Percentiles rank a stretch among this genome's conserved stretches.
These are phyloP conservation scores for Buxus sempervirens DNA, from an alignment of 164 flowering plant genomes.

Conservation along the genomic window DNA sequence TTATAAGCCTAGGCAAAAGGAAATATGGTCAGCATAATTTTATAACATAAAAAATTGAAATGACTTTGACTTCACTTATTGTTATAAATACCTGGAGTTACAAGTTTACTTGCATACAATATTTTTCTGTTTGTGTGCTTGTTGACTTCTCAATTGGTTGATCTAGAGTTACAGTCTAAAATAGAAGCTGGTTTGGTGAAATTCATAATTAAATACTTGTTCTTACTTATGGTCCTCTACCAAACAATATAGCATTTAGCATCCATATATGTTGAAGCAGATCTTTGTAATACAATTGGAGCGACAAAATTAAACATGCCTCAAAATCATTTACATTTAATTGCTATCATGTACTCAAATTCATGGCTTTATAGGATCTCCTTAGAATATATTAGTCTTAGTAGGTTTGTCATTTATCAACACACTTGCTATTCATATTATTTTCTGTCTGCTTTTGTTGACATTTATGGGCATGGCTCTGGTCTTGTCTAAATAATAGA, in stretches of 20 bases:
- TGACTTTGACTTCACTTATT: not conserved
- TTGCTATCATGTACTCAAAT: not conserved
- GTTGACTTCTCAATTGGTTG: no score
- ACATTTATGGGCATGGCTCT: no score
- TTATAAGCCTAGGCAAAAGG: not conserved
- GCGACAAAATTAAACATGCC: not conserved
- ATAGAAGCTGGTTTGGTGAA: no score
- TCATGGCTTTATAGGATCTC: not conserved
- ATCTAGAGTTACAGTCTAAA: no score
- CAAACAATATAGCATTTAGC: not conserved
- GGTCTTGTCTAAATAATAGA: not conserved
- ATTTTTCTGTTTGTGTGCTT: no score
- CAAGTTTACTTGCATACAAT: no score
- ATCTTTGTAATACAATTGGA: not conserved
- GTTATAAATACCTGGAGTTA: no score
- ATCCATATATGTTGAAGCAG: not conserved
- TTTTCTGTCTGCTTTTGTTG: not conserved
- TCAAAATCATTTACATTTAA: no score
- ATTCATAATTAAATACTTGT: no score
- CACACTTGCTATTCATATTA: no score
- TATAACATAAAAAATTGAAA: not conserved
- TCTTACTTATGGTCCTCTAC: not conserved
- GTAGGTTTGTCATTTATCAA: not conserved
- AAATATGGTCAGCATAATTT: not conserved
- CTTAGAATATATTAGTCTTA: not conserved